These are phyloP conservation scores for Phyllosticta paracitricarpa DNA, from an alignment of 2,329 filamentous ascomycete species.

Conservation along the genomic window DNA sequence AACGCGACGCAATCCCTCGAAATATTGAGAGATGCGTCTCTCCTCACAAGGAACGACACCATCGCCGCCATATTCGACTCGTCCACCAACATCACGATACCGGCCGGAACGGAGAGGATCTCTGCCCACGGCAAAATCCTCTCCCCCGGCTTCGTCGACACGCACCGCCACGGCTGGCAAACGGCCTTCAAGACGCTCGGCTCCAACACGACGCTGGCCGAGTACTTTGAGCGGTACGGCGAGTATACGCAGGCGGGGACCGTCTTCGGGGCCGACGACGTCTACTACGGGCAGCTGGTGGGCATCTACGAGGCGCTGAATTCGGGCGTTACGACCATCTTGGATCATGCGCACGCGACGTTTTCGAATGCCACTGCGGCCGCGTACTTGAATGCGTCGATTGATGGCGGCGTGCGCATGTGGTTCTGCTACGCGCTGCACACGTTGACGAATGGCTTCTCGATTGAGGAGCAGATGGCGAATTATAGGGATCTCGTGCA, in stretches of 20 bases:
- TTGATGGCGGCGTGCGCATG: conserved; percentile 38
- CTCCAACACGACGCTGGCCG: conserved; percentile 35
- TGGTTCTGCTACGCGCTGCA: conserved; percentile 39
- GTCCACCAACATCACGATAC: conserved; percentile 15
- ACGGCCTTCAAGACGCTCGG: conserved; percentile 44
- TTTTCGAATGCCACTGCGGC: conserved; percentile 34
- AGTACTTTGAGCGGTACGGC: conserved; percentile 10
- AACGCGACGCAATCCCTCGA: conserved; percentile 22
- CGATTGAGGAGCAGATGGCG: conserved; percentile 7
- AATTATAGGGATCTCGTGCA: conserved; percentile 8
- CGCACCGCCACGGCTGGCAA: conserved; percentile 42
- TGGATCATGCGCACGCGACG: conserved; percentile 43
- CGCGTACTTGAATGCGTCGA: conserved; percentile 37
- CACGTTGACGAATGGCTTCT: conserved; percentile 16
- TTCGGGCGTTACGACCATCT: conserved; percentile 41
- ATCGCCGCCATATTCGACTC: conserved; percentile 26
- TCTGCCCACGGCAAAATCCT: conserved; percentile 42
- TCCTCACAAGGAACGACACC: conserved; percentile 31
- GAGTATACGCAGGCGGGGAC: conserved; percentile 2
- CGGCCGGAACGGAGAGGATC: conserved; percentile 30
- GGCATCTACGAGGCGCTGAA: conserved; percentile 42
- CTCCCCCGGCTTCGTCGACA: conserved; percentile 47
- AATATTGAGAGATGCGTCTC: conserved; percentile 32
- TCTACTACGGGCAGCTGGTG: conserved; percentile 17
- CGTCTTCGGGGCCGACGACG: conserved; percentile 16